These are phyloP conservation scores for Clonostachys chloroleuca DNA, from an alignment of 2,329 filamentous ascomycete genomes.

Conservation along the genomic window DNA sequence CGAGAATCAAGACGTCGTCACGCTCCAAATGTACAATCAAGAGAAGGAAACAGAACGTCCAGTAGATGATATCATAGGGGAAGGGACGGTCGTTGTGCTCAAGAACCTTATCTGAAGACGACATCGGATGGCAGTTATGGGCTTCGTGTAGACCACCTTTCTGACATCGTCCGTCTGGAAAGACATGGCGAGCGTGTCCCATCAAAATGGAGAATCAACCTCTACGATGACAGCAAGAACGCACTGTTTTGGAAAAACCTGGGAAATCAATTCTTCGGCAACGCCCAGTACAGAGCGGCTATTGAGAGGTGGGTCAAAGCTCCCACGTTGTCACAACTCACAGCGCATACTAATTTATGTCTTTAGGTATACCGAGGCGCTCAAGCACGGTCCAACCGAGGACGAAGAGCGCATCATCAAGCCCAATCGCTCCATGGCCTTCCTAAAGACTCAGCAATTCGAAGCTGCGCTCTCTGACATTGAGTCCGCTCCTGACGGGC, in stretches of 20 bases:
- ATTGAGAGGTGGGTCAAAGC: neutral
- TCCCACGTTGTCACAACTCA: too few species aligned
- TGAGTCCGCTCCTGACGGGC: neutral
- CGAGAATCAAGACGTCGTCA: neutral
- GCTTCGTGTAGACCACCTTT: neutral
- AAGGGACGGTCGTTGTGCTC: neutral
- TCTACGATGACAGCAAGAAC: neutral
- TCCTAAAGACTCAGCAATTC: neutral
- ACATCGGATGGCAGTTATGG: neutral
- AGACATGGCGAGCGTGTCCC: neutral
- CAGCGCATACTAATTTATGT: neutral
- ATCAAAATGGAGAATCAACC: neutral
- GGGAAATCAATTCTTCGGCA: neutral
- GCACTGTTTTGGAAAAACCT: neutral
- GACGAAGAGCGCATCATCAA: neutral
- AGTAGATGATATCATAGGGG: neutral
- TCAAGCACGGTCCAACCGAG: neutral
- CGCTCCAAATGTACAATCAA: neutral
- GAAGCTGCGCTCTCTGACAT: neutral
- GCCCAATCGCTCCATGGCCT: neutral
- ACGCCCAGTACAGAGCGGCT: neutral
- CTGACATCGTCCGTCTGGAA: neutral
- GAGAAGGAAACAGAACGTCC: neutral
- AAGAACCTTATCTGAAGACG: neutral
- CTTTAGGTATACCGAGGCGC: neutral